These are phyloP conservation scores for Leptographium lundbergii DNA, from an alignment of 2,329 filamentous ascomycete species.

Conservation along the genomic window DNA sequence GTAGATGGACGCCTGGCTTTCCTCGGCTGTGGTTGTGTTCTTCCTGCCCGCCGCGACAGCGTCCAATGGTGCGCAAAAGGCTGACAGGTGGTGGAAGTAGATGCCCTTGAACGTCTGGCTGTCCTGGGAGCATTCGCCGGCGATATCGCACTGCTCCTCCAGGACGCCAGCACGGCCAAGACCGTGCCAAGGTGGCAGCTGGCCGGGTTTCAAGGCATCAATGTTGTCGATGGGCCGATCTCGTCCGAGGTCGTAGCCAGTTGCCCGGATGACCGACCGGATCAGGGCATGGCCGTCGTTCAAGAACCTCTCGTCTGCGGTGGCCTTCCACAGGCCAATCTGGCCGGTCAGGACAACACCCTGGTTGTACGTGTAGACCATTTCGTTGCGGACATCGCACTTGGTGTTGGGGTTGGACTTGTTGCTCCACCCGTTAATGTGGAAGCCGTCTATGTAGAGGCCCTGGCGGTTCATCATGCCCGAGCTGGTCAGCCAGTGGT, in stretches of 20 bases:
- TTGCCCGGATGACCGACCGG: slow-evolving; percentile 60
- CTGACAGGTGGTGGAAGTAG: slow-evolving; percentile 76
- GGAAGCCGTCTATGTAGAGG: slow-evolving; percentile 78
- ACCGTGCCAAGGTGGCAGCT: slow-evolving; percentile 51
- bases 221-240: slow-evolving; percentile 29
- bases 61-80: slow-evolving; percentile 60
- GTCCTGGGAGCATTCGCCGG: slow-evolving; percentile 66
- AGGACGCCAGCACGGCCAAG: slow-evolving; percentile 69
- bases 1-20: not conserved
- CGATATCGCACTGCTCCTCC: slow-evolving; percentile 72
- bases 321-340: slow-evolving; percentile 67
- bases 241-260: slow-evolving; percentile 52
- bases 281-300: slow-evolving; percentile 70
- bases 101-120: slow-evolving; percentile 89
- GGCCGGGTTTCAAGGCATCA: slow-evolving; percentile 18
- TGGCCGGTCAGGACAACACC: slow-evolving; percentile 77
- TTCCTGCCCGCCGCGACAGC: slow-evolving; percentile 14
- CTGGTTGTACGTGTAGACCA: slow-evolving; percentile 95
- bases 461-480: slow-evolving; percentile 71
- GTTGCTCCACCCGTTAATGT: slow-evolving; percentile 56
- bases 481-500: slow-evolving; percentile 65
- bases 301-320: slow-evolving; percentile 58
- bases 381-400: slow-evolving; percentile 73
- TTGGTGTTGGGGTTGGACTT: slow-evolving; percentile 50
- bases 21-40: not conserved